Evolutionary conservation across 345 rosid species (phyloP).

Genomic region (Citrus sinensis): DNA sequence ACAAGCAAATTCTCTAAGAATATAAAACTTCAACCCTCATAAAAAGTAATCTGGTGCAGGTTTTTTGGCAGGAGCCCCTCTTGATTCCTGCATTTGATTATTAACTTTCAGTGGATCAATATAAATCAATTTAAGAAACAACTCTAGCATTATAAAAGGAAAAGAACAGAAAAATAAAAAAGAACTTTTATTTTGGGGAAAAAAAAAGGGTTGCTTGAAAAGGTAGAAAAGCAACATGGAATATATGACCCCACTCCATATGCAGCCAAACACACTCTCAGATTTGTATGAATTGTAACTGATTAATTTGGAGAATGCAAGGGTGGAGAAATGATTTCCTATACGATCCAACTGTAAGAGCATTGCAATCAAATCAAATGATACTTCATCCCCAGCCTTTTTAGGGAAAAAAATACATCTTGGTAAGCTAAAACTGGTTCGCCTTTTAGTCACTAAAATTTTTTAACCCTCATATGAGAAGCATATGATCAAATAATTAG

Average conservation of each 20-base stretch:
- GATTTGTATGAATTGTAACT: neutral
- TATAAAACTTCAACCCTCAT: constrained; percentile 25
- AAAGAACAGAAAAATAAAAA: neutral
- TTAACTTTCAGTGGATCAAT: neutral
- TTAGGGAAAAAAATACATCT: neutral
- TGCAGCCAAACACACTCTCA: neutral
- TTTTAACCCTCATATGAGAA: neutral
- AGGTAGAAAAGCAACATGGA: neutral
- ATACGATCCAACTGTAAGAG: neutral
- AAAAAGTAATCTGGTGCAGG: constrained; percentile 97
- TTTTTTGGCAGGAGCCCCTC: constrained; percentile 84
- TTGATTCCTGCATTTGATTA: constrained; percentile 61
- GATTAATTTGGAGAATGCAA: neutral
- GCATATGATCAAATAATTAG: neutral
- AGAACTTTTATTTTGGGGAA: neutral
- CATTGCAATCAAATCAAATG: neutral
- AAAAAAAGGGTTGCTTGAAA: neutral
- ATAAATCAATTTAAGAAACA: neutral
- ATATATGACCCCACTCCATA: neutral
- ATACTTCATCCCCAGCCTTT: neutral
- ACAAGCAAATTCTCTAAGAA: neutral
- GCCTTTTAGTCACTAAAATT: neutral
- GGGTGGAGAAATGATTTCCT: neutral
- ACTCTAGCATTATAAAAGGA: neutral
- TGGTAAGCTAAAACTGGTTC: neutral